These are phyloP conservation scores for Licmophora abbreviata DNA, from an alignment of 108 stramenopile genomes.

Conservation along the genomic window DNA sequence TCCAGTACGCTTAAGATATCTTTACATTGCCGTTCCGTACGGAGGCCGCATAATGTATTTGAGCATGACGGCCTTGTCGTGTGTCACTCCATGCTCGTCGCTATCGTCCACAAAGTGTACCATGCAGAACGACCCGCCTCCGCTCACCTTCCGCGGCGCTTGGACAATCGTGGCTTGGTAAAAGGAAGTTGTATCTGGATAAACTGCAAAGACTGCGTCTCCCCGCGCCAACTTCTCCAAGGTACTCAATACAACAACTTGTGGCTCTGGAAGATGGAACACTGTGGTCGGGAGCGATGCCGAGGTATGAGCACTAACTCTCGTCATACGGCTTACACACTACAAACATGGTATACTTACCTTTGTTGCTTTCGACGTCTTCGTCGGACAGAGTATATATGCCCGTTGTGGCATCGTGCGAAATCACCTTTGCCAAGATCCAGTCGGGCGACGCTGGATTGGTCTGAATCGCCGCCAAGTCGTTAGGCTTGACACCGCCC, in stretches of 20 bases:
- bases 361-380: constrained; percentile 71
- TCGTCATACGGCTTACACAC: background rate
- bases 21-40: constrained; percentile 8
- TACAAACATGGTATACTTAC: constrained; percentile 20
- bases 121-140: constrained; percentile 52
- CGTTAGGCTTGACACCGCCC: constrained; percentile 30
- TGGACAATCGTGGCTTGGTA: constrained; percentile 69
- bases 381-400: constrained; percentile 71
- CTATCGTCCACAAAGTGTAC: constrained; percentile 76
- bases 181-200: constrained; percentile 83
- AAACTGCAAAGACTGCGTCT: constrained; percentile 70
- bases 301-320: background rate
- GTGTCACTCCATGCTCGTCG: constrained; percentile 70
- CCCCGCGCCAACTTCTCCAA: constrained; percentile 30
- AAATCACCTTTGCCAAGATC: constrained; percentile 80
- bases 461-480: constrained; percentile 74
- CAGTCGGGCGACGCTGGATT: constrained; percentile 53
- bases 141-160: constrained; percentile 28
- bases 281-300: constrained; percentile 6
- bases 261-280: constrained; percentile 57
- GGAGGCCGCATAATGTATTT: constrained; percentile 73
- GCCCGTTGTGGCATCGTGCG: constrained; percentile 51
- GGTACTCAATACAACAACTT: constrained; percentile 46
- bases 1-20: background rate
- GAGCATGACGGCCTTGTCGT: constrained; percentile 66